These are phyloP conservation scores for Saccharomyces jurei DNA, from an alignment of 805 yeast genomes.

Conservation along the genomic window DNA sequence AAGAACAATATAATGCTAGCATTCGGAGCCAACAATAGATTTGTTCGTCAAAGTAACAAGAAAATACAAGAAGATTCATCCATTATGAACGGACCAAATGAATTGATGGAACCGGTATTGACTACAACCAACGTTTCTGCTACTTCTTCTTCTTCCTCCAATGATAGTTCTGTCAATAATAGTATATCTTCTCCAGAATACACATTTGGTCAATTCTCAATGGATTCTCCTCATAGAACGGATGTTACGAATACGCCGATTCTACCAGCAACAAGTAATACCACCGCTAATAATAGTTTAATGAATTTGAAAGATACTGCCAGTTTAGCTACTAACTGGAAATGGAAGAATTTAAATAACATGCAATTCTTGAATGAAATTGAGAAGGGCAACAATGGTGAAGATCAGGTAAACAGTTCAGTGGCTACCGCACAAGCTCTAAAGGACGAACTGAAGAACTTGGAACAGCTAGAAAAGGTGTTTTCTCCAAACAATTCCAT, in stretches of 20 bases:
- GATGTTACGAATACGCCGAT: slow-evolving; percentile 3
- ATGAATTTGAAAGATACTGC: slow-evolving; percentile 1
- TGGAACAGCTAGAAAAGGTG: slow-evolving; percentile 9
- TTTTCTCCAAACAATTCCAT: not conserved
- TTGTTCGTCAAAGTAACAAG: not conserved
- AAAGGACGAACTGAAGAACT: slow-evolving; percentile 22
- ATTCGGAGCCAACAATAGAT: not conserved
- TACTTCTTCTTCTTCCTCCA: not conserved
- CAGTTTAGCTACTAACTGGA: not conserved
- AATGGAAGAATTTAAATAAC: not conserved
- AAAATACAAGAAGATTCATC: not conserved
- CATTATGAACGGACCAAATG: not conserved
- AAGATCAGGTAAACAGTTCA: not conserved
- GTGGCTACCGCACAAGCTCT: slow-evolving; percentile 18
- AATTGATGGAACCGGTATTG: not conserved
- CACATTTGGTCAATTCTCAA: slow-evolving; percentile 2
- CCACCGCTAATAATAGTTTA: not conserved
- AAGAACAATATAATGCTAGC: not conserved
- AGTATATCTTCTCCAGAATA: slow-evolving; percentile 7
- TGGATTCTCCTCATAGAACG: slow-evolving; percentile 3
- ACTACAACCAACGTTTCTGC: slow-evolving; percentile 5
- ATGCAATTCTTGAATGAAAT: not conserved
- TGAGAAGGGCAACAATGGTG: not conserved
- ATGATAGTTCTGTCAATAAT: not conserved
- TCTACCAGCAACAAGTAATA: not conserved